A percentile compares a stretch with the other conserved stretches of the same genome.
phyloP scores from a whole-genome alignment of 768 basidiomycete species.

The Boletus pseudo-olivaceus region DNA sequence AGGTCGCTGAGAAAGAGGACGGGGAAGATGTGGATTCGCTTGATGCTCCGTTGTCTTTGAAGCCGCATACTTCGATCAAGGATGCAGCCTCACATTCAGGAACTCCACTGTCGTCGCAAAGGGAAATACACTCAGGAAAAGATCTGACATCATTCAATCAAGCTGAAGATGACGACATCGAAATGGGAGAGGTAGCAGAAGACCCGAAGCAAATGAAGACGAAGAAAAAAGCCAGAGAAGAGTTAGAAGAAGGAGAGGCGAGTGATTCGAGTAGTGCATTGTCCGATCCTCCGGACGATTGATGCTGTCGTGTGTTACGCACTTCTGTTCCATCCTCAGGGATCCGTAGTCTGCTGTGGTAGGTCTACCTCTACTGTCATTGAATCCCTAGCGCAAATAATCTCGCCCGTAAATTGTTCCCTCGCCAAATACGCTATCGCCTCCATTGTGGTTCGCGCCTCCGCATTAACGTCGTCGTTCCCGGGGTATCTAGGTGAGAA shows the following conservation, averaged over 20 bases:
- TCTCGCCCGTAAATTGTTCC: slow-evolving; percentile 49
- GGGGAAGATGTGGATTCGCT: slow-evolving; percentile 36
- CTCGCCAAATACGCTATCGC: slow-evolving; percentile 59
- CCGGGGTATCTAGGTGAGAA: slow-evolving; percentile 81
- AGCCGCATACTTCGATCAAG: slow-evolving; percentile 32
- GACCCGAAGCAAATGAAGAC: slow-evolving; percentile 45
- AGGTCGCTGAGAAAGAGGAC: slow-evolving; percentile 37
- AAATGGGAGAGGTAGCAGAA: slow-evolving; percentile 90
- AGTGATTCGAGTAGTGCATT: slow-evolving; percentile 76
- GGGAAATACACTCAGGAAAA: slow-evolving; percentile 22
- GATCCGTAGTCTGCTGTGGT: slow-evolving; percentile 19
- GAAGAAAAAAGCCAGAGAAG: slow-evolving; percentile 61
- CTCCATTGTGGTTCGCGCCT: slow-evolving; percentile 55
- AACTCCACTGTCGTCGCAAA: slow-evolving; percentile 26
- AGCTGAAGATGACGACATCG: slow-evolving; percentile 63
- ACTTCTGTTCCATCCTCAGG: slow-evolving; percentile 4
- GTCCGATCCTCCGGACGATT: slow-evolving; percentile 69
- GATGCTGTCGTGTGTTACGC: slow-evolving; percentile 7
- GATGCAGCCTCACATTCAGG: slow-evolving; percentile 34
- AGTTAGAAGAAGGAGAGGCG: slow-evolving; percentile 84
- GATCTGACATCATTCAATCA: slow-evolving; percentile 20
- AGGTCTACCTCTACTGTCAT: slow-evolving; percentile 63
- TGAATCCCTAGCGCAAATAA: slow-evolving; percentile 70
- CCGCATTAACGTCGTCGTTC: slow-evolving; percentile 49
- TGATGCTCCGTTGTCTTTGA: slow-evolving; percentile 24